Conservation (phyloP, 805 yeast genomes). For the Spathaspora arborariae region DNA sequence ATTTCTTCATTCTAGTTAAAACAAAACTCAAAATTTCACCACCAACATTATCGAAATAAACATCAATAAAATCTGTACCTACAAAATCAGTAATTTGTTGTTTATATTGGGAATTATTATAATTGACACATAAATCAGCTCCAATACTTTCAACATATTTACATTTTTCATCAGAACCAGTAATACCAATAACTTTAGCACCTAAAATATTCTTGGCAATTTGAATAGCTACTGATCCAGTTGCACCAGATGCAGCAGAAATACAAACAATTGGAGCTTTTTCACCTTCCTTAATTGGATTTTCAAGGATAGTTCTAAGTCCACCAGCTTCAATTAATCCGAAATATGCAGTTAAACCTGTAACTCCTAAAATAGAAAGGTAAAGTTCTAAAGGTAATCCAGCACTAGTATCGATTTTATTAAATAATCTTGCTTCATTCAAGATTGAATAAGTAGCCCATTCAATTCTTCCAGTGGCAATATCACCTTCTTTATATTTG, state of each 20-base stretch:
- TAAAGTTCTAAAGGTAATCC: constrained; percentile 39
- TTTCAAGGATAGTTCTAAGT: constrained; percentile 19
- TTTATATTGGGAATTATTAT: constrained; percentile 36
- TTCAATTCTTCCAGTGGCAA: constrained; percentile 32
- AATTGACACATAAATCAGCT: constrained; percentile 50
- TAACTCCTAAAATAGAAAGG: constrained; percentile 50
- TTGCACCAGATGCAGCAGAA: constrained; percentile 73
- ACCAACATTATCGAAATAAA: constrained; percentile 62
- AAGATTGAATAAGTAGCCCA: constrained; percentile 50
- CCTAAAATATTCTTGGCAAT: constrained; percentile 50
- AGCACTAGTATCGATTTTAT: constrained; percentile 23
- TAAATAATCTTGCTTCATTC: constrained; percentile 19
- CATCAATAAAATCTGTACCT: constrained; percentile 48
- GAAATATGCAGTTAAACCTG: constrained; percentile 60
- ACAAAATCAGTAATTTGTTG: constrained; percentile 23
- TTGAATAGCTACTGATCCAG: constrained; percentile 59
- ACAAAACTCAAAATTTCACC: constrained; percentile 52
- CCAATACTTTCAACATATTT: constrained; percentile 51
- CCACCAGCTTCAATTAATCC: constrained; percentile 50
- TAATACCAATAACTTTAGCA: constrained; percentile 54
- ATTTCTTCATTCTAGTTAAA: constrained; percentile 31
- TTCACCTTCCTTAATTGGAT: constrained; percentile 13
- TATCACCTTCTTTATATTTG: constrained; percentile 28
- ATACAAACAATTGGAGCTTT: constrained; percentile 47
- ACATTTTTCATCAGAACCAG: constrained; percentile 57